Base-by-base conservation (phyloP, 2,329 filamentous ascomycete species). In the Fusarium nurragi region DNA sequence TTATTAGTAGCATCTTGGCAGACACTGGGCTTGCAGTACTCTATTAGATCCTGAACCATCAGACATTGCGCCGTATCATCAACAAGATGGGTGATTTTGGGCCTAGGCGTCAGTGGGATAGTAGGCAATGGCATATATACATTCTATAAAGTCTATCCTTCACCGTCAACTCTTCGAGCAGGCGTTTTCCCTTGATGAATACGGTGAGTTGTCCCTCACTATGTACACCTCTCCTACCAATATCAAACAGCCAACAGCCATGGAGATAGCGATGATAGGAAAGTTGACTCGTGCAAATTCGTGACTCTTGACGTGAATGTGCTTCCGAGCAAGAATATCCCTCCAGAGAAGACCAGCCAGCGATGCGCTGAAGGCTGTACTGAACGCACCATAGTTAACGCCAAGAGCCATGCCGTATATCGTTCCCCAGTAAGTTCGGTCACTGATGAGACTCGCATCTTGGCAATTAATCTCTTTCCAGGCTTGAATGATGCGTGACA, bases 371-470 rank as follows among this genome's bases (percentile, higher is more conserved):
- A 93, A 91, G 0, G 88, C 88, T 0, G 86, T 86, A 71, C 88
- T 91, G 71, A 92, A 92, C 0, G 90, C 90, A 5, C 90, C 90
- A 56, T 88, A 92, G 73, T 93, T 92, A 60, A 92, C 88, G 3
- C 89, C 89, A 0, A 93, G 77, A 0, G 90, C 90, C 88, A 92
- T 90, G 73, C 84, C 86, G 74, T 92, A 92, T 0, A 92, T 85
- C 0, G 89, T 90, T 0, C 84, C 90, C 89, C 89, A 92, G 72
- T 91, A 91, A 0, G 84, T 90, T 5, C 89, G 83, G 39, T 91
- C 78, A 13, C 79, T 84, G 46, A 92, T 89, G 1, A 81, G 74
- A 76, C 0, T 76, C 75, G 44, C 79, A 36, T 80, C 83, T 0
- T 64, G 57, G 1, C 71, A 53, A 64, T 89, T 86, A 37, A 92